Evolutionary conservation across 495 filamentous ascomycete species (phyloP).

Genomic region (Penicillium salamii): DNA sequence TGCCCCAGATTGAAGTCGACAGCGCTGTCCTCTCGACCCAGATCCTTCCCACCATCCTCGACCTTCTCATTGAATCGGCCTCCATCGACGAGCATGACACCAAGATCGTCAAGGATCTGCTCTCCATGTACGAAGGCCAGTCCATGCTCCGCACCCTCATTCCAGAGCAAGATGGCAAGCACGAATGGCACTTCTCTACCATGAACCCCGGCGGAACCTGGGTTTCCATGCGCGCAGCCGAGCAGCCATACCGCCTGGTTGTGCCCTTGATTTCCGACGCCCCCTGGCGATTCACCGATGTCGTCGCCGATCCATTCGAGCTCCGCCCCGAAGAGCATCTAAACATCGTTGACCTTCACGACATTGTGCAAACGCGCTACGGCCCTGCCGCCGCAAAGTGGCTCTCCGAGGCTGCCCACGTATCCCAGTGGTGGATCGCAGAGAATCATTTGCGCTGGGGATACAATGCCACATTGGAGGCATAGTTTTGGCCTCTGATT

Average conservation of each 20-base stretch:
- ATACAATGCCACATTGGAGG: slow-evolving; percentile 6
- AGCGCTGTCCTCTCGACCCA: slow-evolving; percentile 31
- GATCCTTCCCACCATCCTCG: slow-evolving; percentile 42
- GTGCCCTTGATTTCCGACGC: slow-evolving; percentile 33
- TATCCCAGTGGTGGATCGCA: slow-evolving; percentile 33
- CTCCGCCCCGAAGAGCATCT: slow-evolving; percentile 15
- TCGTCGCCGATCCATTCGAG: slow-evolving; percentile 29
- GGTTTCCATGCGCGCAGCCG: slow-evolving; percentile 33
- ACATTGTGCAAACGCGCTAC: slow-evolving; percentile 19
- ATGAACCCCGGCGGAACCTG: slow-evolving; percentile 41
- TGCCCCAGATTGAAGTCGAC: slow-evolving; percentile 34
- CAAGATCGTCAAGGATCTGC: slow-evolving; percentile 26
- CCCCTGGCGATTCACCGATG: slow-evolving; percentile 34
- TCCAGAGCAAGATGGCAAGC: slow-evolving; percentile 13
- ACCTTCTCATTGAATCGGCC: slow-evolving; percentile 34
- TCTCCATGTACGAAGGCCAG: slow-evolving; percentile 41
- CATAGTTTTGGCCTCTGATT: background rate
- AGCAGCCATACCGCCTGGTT: slow-evolving; percentile 33
- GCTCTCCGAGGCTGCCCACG: slow-evolving; percentile 34
- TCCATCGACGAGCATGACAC: slow-evolving; percentile 26
- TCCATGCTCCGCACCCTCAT: slow-evolving; percentile 30
- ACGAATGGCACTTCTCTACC: slow-evolving; percentile 40
- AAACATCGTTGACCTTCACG: slow-evolving; percentile 19
- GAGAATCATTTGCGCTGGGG: slow-evolving; percentile 23
- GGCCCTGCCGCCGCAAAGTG: slow-evolving; percentile 30